Evolutionary conservation across 2,329 filamentous ascomycete genomes (phyloP).

Genomic region (Pestalotiopsis sp.): DNA sequence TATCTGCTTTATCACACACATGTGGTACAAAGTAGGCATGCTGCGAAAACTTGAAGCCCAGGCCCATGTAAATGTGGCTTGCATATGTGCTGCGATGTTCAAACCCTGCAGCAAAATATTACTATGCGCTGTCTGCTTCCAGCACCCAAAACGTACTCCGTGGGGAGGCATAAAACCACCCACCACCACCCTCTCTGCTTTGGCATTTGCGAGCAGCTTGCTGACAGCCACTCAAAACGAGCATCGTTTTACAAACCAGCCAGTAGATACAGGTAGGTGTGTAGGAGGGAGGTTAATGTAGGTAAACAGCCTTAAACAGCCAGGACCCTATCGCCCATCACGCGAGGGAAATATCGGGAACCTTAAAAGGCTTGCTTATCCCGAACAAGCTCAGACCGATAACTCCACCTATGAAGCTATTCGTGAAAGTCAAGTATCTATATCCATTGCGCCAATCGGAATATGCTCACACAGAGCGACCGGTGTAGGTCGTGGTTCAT

Average conservation of each 20-base stretch:
- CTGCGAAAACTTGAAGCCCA: background rate
- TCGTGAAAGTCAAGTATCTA: background rate
- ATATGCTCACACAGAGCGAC: background rate
- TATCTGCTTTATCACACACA: background rate
- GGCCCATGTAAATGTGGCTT: slow-evolving; percentile 11
- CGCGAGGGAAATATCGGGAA: background rate
- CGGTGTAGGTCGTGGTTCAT: background rate
- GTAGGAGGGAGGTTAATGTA: no score
- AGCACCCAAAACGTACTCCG: background rate
- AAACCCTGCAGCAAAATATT: background rate
- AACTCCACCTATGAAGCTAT: background rate
- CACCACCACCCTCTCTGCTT: background rate
- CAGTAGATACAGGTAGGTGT: background rate
- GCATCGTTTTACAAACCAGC: background rate
- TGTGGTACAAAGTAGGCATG: background rate
- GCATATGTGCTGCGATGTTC: background rate
- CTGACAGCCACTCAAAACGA: background rate
- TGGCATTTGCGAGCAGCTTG: background rate
- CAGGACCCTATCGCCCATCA: no score
- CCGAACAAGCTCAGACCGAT: background rate
- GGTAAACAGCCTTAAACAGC: no score
- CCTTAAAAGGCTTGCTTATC: background rate
- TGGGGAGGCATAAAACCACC: background rate
- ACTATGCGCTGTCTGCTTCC: background rate
- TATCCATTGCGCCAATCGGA: background rate